Evolutionary conservation across 1,284 basidiomycete genomes (phyloP), one percentile per base, ranked within the genome.

Genomic region (Ganoderma lucidum): DNA sequence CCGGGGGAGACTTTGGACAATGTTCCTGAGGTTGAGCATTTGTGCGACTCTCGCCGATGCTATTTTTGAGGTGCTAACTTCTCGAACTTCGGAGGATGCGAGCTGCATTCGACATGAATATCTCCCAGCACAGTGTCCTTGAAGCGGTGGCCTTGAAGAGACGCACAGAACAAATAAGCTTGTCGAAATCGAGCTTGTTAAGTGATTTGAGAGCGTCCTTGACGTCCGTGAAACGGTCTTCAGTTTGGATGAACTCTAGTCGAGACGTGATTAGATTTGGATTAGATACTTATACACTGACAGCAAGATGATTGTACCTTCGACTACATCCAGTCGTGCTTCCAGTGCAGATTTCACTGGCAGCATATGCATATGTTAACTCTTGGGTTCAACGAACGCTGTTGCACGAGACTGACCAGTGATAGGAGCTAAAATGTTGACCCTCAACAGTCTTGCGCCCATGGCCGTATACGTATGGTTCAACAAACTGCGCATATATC

Each of bases 391-490:
- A 67, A n/a, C 41, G 10, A 39, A 28, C 39, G 10, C 6, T 6
- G n/a, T 15, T 51, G 35, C 48, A 42, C 66, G 23, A 42, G 55
- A 76, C 78, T 62, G 75, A 91, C 95, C 86, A 61, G 92, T 94
- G 59, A 93, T 84, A 0, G 97, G 97, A 35, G 96, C 92, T 12
- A 98, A 85, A 28, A 99, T 87, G 70, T 92, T 96, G 35, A 91
- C 87, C 64, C 95, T 87, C 41, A 98, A 81, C 41, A 96, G 83
- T 14, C 96, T 86, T 5, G 88, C 81, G 0, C 91, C 96, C 96
- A 98, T 97, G 0, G 95, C 90, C 0, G 96, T 98, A 74, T 87
- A 93, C 1, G 95, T 96, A 68, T 93, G 86, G 75, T 98, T 93
- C 62, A 98, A 80, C 3, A 88, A 77, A 53, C 93, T 90, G 70